Evolutionary conservation across 2,329 filamentous ascomycete species (phyloP).

Genomic region (Helminthosporium solani): DNA sequence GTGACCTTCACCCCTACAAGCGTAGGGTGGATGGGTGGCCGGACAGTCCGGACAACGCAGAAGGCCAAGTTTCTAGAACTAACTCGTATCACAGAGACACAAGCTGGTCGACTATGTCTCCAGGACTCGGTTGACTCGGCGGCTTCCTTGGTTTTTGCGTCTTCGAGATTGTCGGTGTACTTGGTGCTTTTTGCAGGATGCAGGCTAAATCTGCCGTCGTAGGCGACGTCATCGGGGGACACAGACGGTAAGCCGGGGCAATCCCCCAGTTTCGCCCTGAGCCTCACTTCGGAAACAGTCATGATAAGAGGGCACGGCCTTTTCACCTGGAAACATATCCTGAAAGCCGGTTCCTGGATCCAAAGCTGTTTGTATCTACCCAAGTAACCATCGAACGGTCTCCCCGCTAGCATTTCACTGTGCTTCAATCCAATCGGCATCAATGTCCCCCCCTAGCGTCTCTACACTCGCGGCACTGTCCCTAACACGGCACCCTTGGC

Average conservation of each 20-base stretch:
- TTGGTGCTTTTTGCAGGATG: neutral
- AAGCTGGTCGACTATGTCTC: conserved; percentile 1
- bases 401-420: neutral
- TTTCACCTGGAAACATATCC: no score
- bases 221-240: conserved; percentile 12
- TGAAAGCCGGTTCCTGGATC: no score
- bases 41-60: conserved; percentile 3
- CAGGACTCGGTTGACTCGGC: neutral
- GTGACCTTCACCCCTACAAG: neutral
- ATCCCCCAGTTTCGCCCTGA: neutral
- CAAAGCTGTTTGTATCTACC: no score
- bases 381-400: no score
- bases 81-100: neutral
- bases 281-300: neutral
- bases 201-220: neutral
- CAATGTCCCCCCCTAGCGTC: neutral
- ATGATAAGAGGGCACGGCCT: neutral
- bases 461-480: neutral
- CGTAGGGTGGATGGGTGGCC: neutral
- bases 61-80: neutral
- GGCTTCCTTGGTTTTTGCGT: conserved; percentile 10
- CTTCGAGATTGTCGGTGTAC: neutral
- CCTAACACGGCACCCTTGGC: neutral
- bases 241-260: conserved; percentile 3
- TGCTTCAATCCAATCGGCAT: neutral